Evolutionary conservation across 129 eudicot species (phyloP).

Genomic region (Gnaphalium uliginosum): DNA sequence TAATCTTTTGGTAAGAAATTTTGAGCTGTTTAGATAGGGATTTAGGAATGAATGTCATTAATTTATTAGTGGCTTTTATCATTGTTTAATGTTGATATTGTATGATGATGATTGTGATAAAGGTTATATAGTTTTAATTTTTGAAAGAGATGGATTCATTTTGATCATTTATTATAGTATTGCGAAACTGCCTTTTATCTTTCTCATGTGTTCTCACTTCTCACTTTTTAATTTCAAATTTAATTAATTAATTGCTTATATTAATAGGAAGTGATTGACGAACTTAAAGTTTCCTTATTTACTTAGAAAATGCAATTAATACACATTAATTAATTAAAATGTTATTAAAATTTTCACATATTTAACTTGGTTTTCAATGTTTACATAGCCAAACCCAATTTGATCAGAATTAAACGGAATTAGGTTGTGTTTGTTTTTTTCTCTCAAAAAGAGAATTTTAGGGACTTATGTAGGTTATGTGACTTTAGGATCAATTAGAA

Average conservation of each 20-base stretch:
- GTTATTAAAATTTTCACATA: too few relatives aligned
- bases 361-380: too few relatives aligned
- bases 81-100: not conserved
- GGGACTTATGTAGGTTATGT: not conserved
- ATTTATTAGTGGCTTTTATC: too few relatives aligned
- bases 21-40: not conserved
- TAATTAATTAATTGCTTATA: not conserved
- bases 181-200: not conserved
- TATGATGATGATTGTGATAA: slow-evolving; percentile 6
- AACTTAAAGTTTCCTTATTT: too few relatives aligned
- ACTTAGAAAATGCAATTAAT: too few relatives aligned
- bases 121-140: not conserved
- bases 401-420: too few relatives aligned
- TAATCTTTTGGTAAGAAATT: too few relatives aligned
- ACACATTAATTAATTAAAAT: too few relatives aligned
- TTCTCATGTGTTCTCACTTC: not conserved
- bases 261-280: too few relatives aligned
- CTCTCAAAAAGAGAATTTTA: not conserved
- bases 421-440: not conserved
- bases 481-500: not conserved
- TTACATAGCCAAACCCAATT: too few relatives aligned
- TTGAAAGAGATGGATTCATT: not conserved
- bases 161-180: not conserved
- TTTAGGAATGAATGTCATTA: not conserved
- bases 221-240: not conserved